phyloP scores from a whole-genome alignment of 192 early-diverging fungal species.

The Umbelopsis sp. region DNA sequence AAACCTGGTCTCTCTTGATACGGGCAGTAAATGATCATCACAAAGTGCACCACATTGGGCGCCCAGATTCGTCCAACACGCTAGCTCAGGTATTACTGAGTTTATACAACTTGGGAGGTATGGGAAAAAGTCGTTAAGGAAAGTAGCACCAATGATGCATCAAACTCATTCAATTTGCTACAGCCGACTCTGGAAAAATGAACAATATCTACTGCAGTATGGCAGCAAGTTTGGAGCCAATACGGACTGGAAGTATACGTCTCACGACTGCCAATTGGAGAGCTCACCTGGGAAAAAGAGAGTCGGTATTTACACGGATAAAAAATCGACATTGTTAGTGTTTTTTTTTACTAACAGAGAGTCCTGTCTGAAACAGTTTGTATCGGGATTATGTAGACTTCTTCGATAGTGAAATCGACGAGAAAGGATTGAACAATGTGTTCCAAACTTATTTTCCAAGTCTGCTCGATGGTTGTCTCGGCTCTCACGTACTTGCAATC shows the following conservation, averaged over 20 bases:
- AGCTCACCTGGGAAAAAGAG: neutral
- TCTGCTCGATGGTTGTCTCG: slow-evolving; percentile 3
- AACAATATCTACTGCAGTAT: neutral
- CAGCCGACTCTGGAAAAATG: neutral
- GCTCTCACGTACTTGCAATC: neutral
- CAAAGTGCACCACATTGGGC: slow-evolving; percentile 5
- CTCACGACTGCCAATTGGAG: slow-evolving; percentile 2
- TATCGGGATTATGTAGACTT: slow-evolving; percentile 15
- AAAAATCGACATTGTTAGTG: too few relatives aligned
- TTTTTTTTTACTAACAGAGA: neutral
- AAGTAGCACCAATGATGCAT: neutral
- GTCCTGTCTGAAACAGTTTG: neutral
- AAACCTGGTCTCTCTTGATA: neutral
- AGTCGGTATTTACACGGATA: neutral
- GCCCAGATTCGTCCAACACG: neutral
- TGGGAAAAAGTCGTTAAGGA: neutral
- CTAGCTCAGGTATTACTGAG: slow-evolving; percentile 5
- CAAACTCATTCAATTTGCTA: neutral
- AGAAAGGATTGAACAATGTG: neutral
- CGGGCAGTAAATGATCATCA: slow-evolving; percentile 11
- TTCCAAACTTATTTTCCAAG: neutral
- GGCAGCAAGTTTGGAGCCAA: slow-evolving; percentile 1
- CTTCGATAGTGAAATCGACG: neutral
- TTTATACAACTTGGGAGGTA: slow-evolving; percentile 16
- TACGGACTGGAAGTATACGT: neutral